phyloP scores from a whole-genome alignment of 306 rosid species.

The Ceratonia siliqua region DNA sequence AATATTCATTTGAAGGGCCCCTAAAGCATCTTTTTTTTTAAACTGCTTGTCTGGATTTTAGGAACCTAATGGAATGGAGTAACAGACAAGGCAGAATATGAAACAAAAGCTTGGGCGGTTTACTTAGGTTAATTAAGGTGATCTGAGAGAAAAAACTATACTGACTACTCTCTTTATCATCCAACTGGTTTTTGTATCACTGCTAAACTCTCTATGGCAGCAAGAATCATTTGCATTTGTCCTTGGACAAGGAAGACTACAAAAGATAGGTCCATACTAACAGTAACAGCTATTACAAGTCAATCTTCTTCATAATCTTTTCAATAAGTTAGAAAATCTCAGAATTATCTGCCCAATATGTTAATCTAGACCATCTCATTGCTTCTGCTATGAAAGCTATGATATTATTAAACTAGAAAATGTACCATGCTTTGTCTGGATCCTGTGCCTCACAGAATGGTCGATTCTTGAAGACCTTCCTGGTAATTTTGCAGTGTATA shows the following conservation, averaged over 20 bases:
- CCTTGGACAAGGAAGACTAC: conserved; percentile 7
- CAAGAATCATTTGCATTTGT: conserved; percentile 33
- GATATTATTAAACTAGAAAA: background rate
- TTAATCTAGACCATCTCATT: background rate
- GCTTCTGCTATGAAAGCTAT: background rate
- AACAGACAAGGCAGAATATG: conserved; percentile 34
- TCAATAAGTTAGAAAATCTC: background rate
- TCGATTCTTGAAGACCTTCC: conserved; percentile 73
- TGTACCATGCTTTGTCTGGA: conserved; percentile 84
- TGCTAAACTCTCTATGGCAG: conserved; percentile 37
- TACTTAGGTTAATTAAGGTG: conserved; percentile 22
- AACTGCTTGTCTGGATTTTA: conserved; percentile 15
- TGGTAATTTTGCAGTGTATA: conserved; percentile 59
- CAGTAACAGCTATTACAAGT: conserved; percentile 19
- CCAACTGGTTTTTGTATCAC: conserved; percentile 70
- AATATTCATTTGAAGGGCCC: conserved; percentile 7
- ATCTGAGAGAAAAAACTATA: background rate
- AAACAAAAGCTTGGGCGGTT: conserved; percentile 1
- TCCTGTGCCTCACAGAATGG: conserved; percentile 64
- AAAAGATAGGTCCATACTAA: conserved; percentile 18
- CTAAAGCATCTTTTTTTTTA: conserved; percentile 26
- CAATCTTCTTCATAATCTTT: conserved; percentile 11
- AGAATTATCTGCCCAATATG: background rate
- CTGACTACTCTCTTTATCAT: conserved; percentile 44
- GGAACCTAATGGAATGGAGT: conserved; percentile 31